Evolutionary conservation across 2,329 filamentous ascomycete genomes (phyloP).

Genomic region (Sclerotinia trifoliorum): DNA sequence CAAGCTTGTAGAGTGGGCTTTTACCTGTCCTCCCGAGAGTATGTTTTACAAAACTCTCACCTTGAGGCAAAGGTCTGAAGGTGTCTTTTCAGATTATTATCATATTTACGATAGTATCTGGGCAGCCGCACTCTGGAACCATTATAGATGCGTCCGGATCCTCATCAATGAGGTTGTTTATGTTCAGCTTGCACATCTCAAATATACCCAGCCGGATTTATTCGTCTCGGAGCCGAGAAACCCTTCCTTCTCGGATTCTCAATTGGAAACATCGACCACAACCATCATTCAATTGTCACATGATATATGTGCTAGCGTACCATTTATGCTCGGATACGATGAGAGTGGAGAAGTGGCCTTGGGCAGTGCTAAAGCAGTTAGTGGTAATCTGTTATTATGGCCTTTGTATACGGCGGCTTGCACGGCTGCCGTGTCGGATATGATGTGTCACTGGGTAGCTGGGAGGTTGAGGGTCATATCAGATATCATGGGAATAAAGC

Average conservation of each 20-base stretch:
- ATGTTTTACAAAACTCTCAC: constrained; percentile 29
- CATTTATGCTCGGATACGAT: constrained; percentile 30
- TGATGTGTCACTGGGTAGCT: constrained; percentile 34
- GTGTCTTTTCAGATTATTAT: constrained; percentile 35
- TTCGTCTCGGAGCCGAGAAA: constrained; percentile 14
- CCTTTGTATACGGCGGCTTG: constrained; percentile 33
- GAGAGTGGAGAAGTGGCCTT: constrained; percentile 15
- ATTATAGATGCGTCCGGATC: constrained; percentile 32
- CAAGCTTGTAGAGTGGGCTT: constrained; percentile 28
- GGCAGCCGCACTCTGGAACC: constrained; percentile 37
- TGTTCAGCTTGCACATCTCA: constrained; percentile 30
- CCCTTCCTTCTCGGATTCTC: constrained; percentile 24
- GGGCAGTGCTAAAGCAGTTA: constrained; percentile 27
- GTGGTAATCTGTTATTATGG: constrained; percentile 35
- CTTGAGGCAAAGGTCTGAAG: constrained; percentile 24
- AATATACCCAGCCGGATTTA: constrained; percentile 12
- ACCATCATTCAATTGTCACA: constrained; percentile 30
- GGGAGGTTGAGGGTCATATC: constrained; percentile 31
- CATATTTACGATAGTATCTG: constrained; percentile 33
- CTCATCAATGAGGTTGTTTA: constrained; percentile 35
- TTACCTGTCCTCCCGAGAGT: constrained; percentile 24
- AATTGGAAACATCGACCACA: constrained; percentile 27
- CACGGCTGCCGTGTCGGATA: constrained; percentile 29
- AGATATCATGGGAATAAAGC: constrained; percentile 33
- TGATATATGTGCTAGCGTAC: constrained; percentile 36